These are phyloP conservation scores for Tulasnella calospora DNA, from an alignment of 768 basidiomycete genomes.

Conservation along the genomic window DNA sequence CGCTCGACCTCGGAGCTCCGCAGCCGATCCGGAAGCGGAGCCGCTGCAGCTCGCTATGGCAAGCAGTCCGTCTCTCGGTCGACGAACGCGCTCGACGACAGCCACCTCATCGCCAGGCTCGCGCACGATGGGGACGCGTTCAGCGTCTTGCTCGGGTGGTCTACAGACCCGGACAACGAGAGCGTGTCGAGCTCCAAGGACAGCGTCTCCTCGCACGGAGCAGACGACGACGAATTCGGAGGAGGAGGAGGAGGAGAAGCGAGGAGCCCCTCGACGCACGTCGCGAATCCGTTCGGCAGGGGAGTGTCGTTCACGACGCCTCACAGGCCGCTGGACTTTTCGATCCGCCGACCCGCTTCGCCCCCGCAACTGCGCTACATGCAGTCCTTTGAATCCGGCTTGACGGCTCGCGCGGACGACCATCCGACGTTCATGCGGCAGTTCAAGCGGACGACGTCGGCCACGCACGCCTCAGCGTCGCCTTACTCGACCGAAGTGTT, in stretches of 20 bases:
- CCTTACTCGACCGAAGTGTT: constrained; percentile 72
- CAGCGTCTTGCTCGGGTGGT: constrained; percentile 21
- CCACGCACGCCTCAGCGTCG: constrained; percentile 16
- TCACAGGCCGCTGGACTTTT: constrained; percentile 15
- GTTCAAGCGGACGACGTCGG: constrained; percentile 2
- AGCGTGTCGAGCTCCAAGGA: constrained; percentile 59
- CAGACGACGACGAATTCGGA: constrained; percentile 37
- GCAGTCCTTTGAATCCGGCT: constrained; percentile 80
- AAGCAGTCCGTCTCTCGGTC: neutral
- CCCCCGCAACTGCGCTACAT: constrained; percentile 68
- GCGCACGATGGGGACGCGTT: constrained; percentile 17
- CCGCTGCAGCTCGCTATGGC: neutral
- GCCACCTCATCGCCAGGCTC: neutral
- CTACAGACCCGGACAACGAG: constrained; percentile 28
- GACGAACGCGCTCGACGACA: neutral
- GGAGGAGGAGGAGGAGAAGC: neutral
- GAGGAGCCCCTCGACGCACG: neutral
- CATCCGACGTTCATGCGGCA: constrained; percentile 9
- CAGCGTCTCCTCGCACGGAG: constrained; percentile 54
- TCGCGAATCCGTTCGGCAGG: constrained; percentile 22
- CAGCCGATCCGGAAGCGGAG: neutral
- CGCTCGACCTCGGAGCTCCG: constrained; percentile 20
- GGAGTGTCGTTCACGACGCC: constrained; percentile 21
- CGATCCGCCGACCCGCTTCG: constrained; percentile 38
- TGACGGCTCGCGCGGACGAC: constrained; percentile 53